Base-by-base conservation (phyloP, 495 filamentous ascomycete species). In the Chaetomidium leptoderma region DNA sequence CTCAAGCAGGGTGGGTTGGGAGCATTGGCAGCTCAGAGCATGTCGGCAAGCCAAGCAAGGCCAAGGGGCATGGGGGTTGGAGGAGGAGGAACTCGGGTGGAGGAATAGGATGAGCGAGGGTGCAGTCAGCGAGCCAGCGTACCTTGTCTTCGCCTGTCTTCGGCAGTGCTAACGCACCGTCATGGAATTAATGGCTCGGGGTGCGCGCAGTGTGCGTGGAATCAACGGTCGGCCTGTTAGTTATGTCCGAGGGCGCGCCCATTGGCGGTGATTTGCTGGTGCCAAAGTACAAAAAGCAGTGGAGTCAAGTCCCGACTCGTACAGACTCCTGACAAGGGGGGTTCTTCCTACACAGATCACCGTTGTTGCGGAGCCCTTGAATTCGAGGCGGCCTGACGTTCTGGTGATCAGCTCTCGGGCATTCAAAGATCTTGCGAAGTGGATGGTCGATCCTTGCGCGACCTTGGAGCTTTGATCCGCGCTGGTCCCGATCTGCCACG, bases 171-270 rank as follows among this genome's bases (percentile, higher is more conserved):
- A 39, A 39, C 29, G 35, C 49, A 13, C 35, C 23, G 45, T 57
- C 35, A 27, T 49, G 54, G 43, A 47, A 42, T 29, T 5, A 23
- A 40, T 19, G 35, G 33, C 54, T 49, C 54, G 54, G 44, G 35
- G 33, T 39, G 7, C 27, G 30, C 16, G 53, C 29, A 27, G 27
- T 37, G 27, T 29, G 47, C 24, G 59, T 44, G 52, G 57, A 40
- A 52, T 57, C 61, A 66, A 63, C 59, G 61, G 67, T 70, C 67
- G 67, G 67, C 66, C 47, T 68, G 65, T 68, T 70, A 37, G 61
- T 68, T 70, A 69, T 68, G 63, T 66, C 67, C 67, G 67, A 70
- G 67, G 55, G 59, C 61, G 62, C 61, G 65, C 58, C 32, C 36
- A 11, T 33, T 32, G 30, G 21, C 39, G 24, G 21, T 35, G 26